Evolutionary conservation across 345 rosid species (phyloP), one percentile per base, ranked within the genome.

Genomic region (Eucalyptus curtisii): DNA sequence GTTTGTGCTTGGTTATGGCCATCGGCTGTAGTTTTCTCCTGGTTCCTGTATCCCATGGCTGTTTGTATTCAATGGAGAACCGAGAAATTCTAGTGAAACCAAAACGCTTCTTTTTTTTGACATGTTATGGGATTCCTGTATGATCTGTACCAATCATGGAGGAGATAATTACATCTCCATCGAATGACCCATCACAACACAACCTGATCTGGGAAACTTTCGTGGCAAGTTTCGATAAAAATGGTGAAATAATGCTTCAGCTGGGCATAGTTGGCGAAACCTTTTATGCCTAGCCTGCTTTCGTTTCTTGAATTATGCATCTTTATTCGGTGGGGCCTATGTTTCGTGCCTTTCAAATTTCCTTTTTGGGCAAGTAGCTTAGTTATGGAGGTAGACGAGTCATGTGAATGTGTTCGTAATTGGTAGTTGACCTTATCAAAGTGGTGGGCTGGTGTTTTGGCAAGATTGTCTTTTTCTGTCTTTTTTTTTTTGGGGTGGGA

Each of bases 401-500:
- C 80, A 33, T 68, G 80, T 3, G 80, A 8, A 19, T 68, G 24
- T 4, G 80, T 33, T 8, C 19, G 5, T 31, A 33, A 33, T 17
- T 17, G 80, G 44, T 5, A 20, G 27, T 10, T 10, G 47, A 37
- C 27, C 45, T 19, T 17, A 20, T 3, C 47, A 71, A 71, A 71
- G 82, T 3, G 25, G 27, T 37, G 47, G 82, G 45, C 25, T 71
- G 47, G 82, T 20, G 10, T 71, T 19, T 15, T 19, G 81, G 45
- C 20, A 10, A 10, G 81, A 19, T 71, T 19, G 81, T 71, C 81
- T 71, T 33, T 33, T 71, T 19, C 11, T 6, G 15, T 30, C 44
- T 0, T 4, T 8, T 10, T 10, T 10, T 37, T 10, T 3, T 71
- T 2, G 2, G 25, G 2, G 24, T 10, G 81, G 4, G 37, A 15